phyloP scores from a whole-genome alignment of 192 early-diverging fungal species.

The Linnemannia elongata region DNA sequence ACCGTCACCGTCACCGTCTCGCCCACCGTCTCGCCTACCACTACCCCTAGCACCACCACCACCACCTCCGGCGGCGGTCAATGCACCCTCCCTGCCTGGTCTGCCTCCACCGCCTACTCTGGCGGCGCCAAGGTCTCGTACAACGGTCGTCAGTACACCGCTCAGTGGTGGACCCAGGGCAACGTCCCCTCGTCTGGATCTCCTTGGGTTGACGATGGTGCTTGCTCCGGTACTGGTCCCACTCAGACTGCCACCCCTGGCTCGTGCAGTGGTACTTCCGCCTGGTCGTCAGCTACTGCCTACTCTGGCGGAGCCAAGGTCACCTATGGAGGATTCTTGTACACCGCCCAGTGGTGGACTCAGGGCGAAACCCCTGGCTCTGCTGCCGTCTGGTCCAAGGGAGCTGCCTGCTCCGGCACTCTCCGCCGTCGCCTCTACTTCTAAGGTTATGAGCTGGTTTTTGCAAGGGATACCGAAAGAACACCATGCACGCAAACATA shows the following conservation, averaged over 20 bases:
- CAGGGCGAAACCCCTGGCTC: constrained; percentile 54
- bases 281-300: constrained; percentile 36
- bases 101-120: constrained; percentile 43
- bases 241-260: constrained; percentile 17
- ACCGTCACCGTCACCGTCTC: constrained; percentile 4
- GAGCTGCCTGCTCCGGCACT: constrained; percentile 26
- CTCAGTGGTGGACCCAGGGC: constrained; percentile 58
- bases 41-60: constrained; percentile 8
- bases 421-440: constrained; percentile 41
- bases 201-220: constrained; percentile 59
- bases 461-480: background rate
- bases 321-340: constrained; percentile 48
- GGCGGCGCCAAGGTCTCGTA: constrained; percentile 58
- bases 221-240: constrained; percentile 35
- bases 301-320: constrained; percentile 54
- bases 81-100: constrained; percentile 58
- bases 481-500: background rate
- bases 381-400: constrained; percentile 33
- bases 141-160: constrained; percentile 61
- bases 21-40: background rate
- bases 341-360: constrained; percentile 63
- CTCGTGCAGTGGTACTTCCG: constrained; percentile 39
- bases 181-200: constrained; percentile 40
- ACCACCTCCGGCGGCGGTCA: constrained; percentile 24
- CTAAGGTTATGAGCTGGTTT: constrained; percentile 5